phyloP scores from a whole-genome alignment of 306 rosid species.

The Delonix regia region DNA sequence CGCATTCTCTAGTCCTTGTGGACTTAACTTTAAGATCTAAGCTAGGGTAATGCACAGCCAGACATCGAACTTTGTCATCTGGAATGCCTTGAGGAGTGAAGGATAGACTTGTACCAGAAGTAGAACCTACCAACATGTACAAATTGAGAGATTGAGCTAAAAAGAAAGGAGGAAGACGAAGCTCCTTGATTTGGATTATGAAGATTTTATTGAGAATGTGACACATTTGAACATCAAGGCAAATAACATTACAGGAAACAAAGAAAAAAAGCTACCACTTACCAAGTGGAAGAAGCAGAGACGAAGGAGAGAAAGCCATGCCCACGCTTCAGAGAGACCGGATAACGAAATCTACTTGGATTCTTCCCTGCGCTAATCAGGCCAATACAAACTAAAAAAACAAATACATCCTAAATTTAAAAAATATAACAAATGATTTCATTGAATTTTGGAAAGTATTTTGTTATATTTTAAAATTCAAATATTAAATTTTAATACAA shows the following conservation, averaged over 20 bases:
- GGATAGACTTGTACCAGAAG: constrained; percentile 37
- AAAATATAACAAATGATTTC: too few relatives aligned
- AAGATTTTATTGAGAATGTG: not conserved
- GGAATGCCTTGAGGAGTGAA: constrained; percentile 44
- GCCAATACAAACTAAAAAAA: too few relatives aligned
- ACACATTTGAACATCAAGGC: not conserved
- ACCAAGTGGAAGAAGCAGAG: constrained; percentile 68
- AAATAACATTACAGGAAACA: not conserved
- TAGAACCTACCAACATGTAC: constrained; percentile 46
- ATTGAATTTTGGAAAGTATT: too few relatives aligned
- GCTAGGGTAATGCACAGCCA: constrained; percentile 38
- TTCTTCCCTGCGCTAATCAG: too few relatives aligned
- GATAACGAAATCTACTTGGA: constrained; percentile 70
- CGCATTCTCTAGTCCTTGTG: constrained; percentile 41
- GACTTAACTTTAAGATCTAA: constrained; percentile 36
- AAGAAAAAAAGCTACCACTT: not conserved
- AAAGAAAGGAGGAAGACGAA: not conserved
- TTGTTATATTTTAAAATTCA: too few relatives aligned
- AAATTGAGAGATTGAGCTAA: constrained; percentile 9
- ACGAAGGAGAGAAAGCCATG: constrained; percentile 60
- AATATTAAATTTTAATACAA: too few relatives aligned
- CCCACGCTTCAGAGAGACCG: not conserved
- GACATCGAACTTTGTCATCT: constrained; percentile 40
- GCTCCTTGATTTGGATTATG: not conserved
- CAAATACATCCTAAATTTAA: too few relatives aligned